Evolutionary conservation across 345 rosid species (phyloP).

Genomic region (Erucastrum elatum): DNA sequence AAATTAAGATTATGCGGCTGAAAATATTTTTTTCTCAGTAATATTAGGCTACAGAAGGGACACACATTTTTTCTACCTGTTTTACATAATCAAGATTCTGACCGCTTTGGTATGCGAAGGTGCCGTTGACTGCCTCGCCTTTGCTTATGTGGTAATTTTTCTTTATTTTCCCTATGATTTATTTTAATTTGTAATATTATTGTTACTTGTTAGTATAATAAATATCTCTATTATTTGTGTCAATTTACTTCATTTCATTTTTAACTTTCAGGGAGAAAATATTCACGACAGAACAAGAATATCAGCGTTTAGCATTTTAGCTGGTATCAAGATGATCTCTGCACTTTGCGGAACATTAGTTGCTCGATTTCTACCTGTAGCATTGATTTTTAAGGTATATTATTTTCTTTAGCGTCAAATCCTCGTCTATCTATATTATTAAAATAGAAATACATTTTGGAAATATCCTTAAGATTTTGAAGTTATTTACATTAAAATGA

Average conservation of each 20-base stretch:
- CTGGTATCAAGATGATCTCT: conserved; percentile 55
- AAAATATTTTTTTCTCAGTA: conserved; percentile 46
- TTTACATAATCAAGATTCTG: conserved; percentile 56
- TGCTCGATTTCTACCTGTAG: conserved; percentile 70
- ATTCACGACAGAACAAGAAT: conserved; percentile 48
- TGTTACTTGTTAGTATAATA: neutral
- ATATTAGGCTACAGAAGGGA: conserved; percentile 74
- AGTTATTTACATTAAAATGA: no score
- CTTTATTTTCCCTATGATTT: neutral
- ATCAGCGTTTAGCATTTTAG: conserved; percentile 69
- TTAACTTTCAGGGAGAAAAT: conserved; percentile 61
- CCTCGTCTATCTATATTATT: neutral
- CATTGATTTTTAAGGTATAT: conserved; percentile 62
- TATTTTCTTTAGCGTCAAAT: neutral
- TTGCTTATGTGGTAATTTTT: conserved; percentile 74
- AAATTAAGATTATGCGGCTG: neutral
- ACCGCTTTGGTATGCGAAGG: conserved; percentile 70
- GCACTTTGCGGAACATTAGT: conserved; percentile 61
- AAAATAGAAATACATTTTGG: no score
- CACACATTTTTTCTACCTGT: conserved; percentile 64
- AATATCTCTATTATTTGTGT: neutral
- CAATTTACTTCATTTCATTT: neutral
- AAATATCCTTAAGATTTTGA: no score
- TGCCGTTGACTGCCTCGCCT: conserved; percentile 68
- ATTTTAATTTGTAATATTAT: neutral